Evolutionary conservation across 257 asterid genomes (phyloP), one percentile per base, ranked within the genome.

Genomic region (Cruciata laevipes): DNA sequence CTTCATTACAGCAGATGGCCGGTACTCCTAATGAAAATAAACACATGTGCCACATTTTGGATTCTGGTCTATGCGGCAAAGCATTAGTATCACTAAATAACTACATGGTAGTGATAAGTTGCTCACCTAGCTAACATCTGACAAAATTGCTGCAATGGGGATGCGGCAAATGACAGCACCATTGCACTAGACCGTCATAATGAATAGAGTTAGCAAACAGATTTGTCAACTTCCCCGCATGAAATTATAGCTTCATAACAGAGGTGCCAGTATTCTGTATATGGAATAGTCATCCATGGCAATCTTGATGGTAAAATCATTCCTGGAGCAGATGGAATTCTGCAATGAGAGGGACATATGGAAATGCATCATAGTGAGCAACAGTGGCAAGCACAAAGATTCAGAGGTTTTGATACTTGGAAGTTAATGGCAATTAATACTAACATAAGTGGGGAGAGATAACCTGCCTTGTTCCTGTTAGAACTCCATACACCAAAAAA

Each of bases 281-380:
- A 90, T 3, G 92, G 88, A 4, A 94, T 80, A 44, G 30, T 68
- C 74, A 90, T 80, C 99, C 99, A 94, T 61, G 87, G 92, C 83
- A 88, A 77, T 63, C 71, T 78, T 59, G 83, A 68, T 24, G 89
- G 95, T 69, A 79, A 72, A 65, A 75, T 66, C 66, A 73, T 70
- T 59, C 81, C 84, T 13, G 72, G 75, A 62, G 88, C 65, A 55
- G 75, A 74, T 38, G 81, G 85, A 69, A 82, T 70, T 71, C 99
- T 88, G 91, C 81, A 73, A 24, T 57, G 9, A 18, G 66, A 53
- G 25, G 30, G 61, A 23, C 16, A 35, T 17, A n/a, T 31, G 1
- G 32, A 10, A 24, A 14, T 53, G 38, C 61, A 33, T 21, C 40
- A 21, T 25, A 61, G 18, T 74, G 68, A 74, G 40, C 27, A 67